A percentile compares a stretch with the other conserved stretches of the same genome.
Conservation (phyloP, 2,329 filamentous ascomycete genomes). For the Lasiodiplodia sp. region DNA sequence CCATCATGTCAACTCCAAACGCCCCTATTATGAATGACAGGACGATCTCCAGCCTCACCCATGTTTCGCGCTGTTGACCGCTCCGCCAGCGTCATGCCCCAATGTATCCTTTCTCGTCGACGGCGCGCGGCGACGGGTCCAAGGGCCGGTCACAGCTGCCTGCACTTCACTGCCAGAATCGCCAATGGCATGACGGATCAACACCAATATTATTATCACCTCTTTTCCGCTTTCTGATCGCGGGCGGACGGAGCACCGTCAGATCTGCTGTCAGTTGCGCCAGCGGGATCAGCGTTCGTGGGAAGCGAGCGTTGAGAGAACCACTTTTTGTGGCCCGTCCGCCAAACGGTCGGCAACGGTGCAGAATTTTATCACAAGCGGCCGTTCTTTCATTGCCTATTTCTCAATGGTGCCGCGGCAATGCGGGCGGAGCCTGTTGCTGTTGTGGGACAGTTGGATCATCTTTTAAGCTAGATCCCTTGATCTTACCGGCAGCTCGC, state of each 20-base stretch:
- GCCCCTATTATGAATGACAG: not conserved
- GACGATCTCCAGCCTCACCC: not conserved
- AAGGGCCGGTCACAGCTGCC: not conserved
- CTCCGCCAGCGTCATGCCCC: not conserved
- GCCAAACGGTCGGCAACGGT: not conserved
- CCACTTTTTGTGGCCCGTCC: not conserved
- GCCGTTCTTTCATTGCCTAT: no score
- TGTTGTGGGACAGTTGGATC: not conserved
- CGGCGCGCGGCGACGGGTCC: not conserved
- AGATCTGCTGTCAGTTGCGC: not conserved
- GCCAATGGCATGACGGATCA: slow-evolving; percentile 10
- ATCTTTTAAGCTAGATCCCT: not conserved
- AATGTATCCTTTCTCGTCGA: not conserved
- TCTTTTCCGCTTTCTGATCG: not conserved
- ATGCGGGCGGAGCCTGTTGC: no score
- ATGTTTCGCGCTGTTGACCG: not conserved
- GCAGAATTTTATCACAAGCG: not conserved
- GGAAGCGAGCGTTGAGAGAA: no score
- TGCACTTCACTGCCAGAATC: not conserved
- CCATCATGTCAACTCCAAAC: not conserved
- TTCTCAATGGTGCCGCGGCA: no score
- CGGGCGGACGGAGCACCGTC: not conserved
- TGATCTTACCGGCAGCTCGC: not conserved
- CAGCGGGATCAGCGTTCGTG: not conserved
- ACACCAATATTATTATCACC: slow-evolving; percentile 9